Evolutionary conservation across 768 basidiomycete genomes (phyloP).

Genomic region (Leucosporidium scottii): DNA sequence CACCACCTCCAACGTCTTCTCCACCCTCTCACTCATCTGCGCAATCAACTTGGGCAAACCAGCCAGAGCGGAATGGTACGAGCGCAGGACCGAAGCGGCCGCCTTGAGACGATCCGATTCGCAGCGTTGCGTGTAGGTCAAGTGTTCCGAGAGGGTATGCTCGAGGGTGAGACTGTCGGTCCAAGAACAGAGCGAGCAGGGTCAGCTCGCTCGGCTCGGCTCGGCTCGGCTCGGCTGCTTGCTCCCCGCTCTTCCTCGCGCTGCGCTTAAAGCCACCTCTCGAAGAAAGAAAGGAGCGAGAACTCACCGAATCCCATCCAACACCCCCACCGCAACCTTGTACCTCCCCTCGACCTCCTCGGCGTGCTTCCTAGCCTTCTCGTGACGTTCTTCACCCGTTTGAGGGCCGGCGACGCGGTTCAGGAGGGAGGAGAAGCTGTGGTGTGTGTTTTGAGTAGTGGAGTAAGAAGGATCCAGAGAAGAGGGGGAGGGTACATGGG

Average conservation of each 20-base stretch:
- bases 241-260: too few relatives aligned
- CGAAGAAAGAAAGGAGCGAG: not conserved
- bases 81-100: conserved; percentile 15
- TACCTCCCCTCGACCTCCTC: conserved; percentile 23
- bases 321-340: conserved; percentile 1
- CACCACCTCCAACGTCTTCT: conserved; percentile 15
- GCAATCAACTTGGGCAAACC: conserved; percentile 3
- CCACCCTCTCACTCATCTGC: conserved; percentile 4
- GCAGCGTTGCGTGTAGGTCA: conserved; percentile 23
- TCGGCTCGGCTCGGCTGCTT: too few relatives aligned
- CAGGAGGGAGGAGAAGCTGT: conserved; percentile 25
- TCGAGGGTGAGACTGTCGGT: conserved; percentile 31
- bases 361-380: not conserved
- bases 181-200: too few relatives aligned
- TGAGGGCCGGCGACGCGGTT: conserved; percentile 16
- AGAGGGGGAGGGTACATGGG: too few relatives aligned
- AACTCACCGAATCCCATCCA: conserved; percentile 19
- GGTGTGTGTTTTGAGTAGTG: not conserved
- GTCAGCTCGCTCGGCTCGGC: too few relatives aligned
- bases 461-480: too few relatives aligned
- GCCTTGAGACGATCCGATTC: conserved; percentile 30
- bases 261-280: too few relatives aligned
- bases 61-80: conserved; percentile 9
- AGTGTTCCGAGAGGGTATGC: conserved; percentile 19
- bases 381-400: conserved; percentile 12